A percentile compares a stretch with the other conserved stretches of the same genome.
These are phyloP conservation scores for Catharanthus roseus DNA, from an alignment of 257 asterid species.

Conservation along the genomic window DNA sequence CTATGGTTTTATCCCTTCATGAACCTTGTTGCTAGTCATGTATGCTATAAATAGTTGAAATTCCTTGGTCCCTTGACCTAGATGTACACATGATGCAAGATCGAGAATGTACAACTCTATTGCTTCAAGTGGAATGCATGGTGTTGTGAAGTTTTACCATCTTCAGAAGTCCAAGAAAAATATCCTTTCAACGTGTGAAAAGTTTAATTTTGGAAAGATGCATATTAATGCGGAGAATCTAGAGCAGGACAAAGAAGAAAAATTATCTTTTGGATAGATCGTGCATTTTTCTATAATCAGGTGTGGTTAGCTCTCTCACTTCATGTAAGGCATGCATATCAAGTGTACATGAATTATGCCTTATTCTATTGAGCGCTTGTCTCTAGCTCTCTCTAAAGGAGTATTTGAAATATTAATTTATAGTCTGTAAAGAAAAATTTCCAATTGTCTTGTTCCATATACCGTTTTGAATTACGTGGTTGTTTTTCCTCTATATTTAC, in stretches of 20 bases:
- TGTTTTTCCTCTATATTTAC: constrained; percentile 19
- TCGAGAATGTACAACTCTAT: neutral
- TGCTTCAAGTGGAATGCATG: neutral
- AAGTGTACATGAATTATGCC: neutral
- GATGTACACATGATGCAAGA: neutral
- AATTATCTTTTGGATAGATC: neutral
- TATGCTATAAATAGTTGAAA: neutral
- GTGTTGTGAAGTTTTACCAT: neutral
- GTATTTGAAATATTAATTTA: neutral
- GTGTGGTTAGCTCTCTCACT: neutral
- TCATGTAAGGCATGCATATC: neutral
- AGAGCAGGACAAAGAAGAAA: neutral
- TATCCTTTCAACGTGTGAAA: neutral
- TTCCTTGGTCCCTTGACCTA: neutral
- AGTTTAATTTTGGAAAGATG: neutral
- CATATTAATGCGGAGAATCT: neutral
- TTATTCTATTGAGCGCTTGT: neutral
- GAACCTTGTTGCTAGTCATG: neutral
- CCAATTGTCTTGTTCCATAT: neutral
- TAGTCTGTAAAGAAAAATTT: neutral
- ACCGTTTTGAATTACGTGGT: neutral
- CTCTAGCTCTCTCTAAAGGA: neutral
- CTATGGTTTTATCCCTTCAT: neutral
- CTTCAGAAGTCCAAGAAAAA: neutral
- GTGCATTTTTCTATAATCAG: neutral